Evolutionary conservation across 345 rosid species (phyloP), one percentile per base, ranked within the genome.

Genomic region (Euphorbia peplus): DNA sequence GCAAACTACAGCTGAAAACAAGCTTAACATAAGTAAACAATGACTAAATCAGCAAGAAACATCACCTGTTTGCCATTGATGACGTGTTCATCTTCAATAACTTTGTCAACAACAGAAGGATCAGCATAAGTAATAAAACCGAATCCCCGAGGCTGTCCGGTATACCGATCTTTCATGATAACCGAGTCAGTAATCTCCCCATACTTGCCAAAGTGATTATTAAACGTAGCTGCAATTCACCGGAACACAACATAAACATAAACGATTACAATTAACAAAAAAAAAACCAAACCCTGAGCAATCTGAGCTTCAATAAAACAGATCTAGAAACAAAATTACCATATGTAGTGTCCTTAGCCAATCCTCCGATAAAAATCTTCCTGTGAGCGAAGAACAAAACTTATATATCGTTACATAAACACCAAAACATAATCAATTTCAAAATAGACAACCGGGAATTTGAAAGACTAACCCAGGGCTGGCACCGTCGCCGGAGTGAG

Each of bases 121-220:
- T 95, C 96, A 16, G 90, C 98, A 73, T 88, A 95, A 1, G 99
- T 95, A 51, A 95, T 88, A 73, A 95, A 95, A 62, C 99, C 99
- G 41, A 95, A 95, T 21, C 99, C 99, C 62, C 99, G 87, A 19
- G 99, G 99, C 68, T 79, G 88, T 60, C 98, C 97, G 0, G 99
- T 92, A 67, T 80, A 86, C 69, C 92, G 83, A 81, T 92, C 99
- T 77, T 85, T 87, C 99, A 95, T 95, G 66, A 95, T 95, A 53
- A 95, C 99, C 29, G 91, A 88, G 78, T 95, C 99, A 13, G 90
- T 90, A 56, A 95, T 92, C 75, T 95, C 97, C 41, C 99, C 99
- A 61, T 92, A 95, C 64, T 82, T 88, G 48, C 79, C 87, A 70
- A 95, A 95, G 77, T 95, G 92, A 80, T 86, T 83, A 73, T 84